A percentile compares a stretch with the other conserved stretches of the same genome.
Conservation (phyloP, 176 grass and related monocot genomes). For the Saccharum officinarum region DNA sequence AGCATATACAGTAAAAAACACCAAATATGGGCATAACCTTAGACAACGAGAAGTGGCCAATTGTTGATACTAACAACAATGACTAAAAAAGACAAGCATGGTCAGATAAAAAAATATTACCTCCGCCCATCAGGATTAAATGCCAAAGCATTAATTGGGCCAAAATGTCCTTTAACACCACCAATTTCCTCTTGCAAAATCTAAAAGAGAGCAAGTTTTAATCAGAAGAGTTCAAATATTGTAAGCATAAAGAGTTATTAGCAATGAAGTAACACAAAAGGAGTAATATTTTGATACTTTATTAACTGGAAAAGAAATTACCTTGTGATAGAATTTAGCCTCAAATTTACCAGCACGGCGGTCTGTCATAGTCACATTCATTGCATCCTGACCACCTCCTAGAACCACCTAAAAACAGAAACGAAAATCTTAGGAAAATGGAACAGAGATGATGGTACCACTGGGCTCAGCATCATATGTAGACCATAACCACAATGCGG, state of each 20-base stretch:
- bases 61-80: constrained; percentile 6
- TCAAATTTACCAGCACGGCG: constrained; percentile 88
- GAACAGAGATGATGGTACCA: not conserved
- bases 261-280: not conserved
- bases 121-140: constrained; percentile 95
- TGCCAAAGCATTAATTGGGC: constrained; percentile 85
- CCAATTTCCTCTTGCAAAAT: constrained; percentile 96
- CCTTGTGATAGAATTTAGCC: constrained; percentile 92
- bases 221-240: not conserved
- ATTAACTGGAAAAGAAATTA: not conserved
- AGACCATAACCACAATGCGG: not conserved
- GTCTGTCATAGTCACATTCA: constrained; percentile 82
- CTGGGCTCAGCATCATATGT: not conserved
- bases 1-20: constrained; percentile 31
- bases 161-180: constrained; percentile 96
- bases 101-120: constrained; percentile 26
- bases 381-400: constrained; percentile 80
- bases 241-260: not conserved
- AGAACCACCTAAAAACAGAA: constrained; percentile 72
- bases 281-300: not conserved
- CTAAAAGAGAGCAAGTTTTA: constrained; percentile 32
- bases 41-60: not conserved
- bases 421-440: not conserved
- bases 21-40: not conserved
- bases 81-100: not conserved